A percentile compares a stretch with the other conserved stretches of the same genome.
Conservation (phyloP, 176 grass and related monocot species). For the Hsuehochloa calcarea region DNA sequence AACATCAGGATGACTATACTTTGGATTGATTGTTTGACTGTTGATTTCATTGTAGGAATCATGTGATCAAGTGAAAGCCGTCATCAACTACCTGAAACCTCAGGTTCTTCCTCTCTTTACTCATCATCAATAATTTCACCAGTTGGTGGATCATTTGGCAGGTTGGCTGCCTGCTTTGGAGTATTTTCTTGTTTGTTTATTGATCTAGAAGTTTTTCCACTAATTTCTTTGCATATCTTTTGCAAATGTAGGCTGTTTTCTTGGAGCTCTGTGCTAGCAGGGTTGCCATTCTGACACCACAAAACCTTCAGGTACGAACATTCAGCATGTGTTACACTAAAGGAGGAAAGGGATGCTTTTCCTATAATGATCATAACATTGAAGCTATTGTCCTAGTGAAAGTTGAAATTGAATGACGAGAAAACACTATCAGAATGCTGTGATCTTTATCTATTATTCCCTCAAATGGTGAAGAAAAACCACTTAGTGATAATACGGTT, state of each 20-base stretch:
- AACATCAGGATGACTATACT: neutral
- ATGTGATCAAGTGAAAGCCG: constrained; percentile 72
- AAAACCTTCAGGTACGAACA: constrained; percentile 71
- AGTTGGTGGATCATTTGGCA: constrained; percentile 45
- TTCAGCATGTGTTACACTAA: neutral
- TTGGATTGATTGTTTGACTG: neutral
- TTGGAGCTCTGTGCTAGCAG: constrained; percentile 85
- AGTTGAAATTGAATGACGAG: neutral
- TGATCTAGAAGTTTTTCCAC: neutral
- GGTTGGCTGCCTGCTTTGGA: constrained; percentile 41
- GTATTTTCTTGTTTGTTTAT: constrained; percentile 5
- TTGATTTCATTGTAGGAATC: constrained; percentile 70
- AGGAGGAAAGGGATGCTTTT: neutral
- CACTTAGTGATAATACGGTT: neutral
- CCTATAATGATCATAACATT: neutral
- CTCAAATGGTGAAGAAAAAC: neutral
- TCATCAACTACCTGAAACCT: constrained; percentile 85
- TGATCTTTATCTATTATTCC: neutral
- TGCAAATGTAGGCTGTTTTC: constrained; percentile 71
- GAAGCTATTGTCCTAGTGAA: neutral
- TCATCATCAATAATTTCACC: constrained; percentile 32
- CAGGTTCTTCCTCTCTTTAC: constrained; percentile 73
- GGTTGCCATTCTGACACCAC: constrained; percentile 71
- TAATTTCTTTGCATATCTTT: constrained; percentile 17
- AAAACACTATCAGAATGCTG: neutral